Base-by-base conservation (phyloP, 1,284 basidiomycete genomes). In the Moesziomyces antarcticus region DNA sequence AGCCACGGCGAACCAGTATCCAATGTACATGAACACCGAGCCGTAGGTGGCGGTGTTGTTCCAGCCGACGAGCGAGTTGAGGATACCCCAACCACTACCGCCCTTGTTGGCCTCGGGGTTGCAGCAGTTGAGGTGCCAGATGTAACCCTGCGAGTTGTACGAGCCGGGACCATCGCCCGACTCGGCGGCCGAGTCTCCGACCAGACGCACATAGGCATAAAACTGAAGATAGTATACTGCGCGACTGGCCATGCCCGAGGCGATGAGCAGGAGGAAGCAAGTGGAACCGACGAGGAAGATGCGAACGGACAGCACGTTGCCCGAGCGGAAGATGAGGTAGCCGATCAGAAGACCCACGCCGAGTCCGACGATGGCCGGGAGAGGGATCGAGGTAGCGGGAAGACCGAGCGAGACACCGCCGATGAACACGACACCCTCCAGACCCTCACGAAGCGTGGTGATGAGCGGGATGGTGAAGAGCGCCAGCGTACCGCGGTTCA, bases 61-160 rank as follows among this genome's bases (percentile, higher is more conserved):
- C 80, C 80, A 83, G 13, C 81, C 81, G 5, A 80, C 65, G 14
- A 83, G 60, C 3, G 75, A 71, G 64, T 83, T 83, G 46, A 83
- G 51, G 18, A 83, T 74, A 9, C 74, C 64, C 80, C 80, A 83
- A 14, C 80, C 80, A 8, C 60, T 69, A 8, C 78, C 80, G 90
- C 79, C 65, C 63, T 78, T 74, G 71, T 80, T 66, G 61, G 75
- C 56, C 50, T 91, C 91, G 0, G 85, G 95, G 76, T 89, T 92
- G 53, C 90, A 95, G 73, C 93, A 92, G 84, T 95, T 94, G 85
- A 90, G 88, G 83, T 82, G 80, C 72, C 77, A 82, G 35, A 82
- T 61, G 65, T 81, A 82, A 35, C 68, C 73, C 8, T 52, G 57
- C 11, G 73, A 56, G 41, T 81, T 58, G 74, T 78, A 82, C n/a